Evolutionary conservation across 1,284 basidiomycete genomes (phyloP).

Genomic region (Leccinum fallax): DNA sequence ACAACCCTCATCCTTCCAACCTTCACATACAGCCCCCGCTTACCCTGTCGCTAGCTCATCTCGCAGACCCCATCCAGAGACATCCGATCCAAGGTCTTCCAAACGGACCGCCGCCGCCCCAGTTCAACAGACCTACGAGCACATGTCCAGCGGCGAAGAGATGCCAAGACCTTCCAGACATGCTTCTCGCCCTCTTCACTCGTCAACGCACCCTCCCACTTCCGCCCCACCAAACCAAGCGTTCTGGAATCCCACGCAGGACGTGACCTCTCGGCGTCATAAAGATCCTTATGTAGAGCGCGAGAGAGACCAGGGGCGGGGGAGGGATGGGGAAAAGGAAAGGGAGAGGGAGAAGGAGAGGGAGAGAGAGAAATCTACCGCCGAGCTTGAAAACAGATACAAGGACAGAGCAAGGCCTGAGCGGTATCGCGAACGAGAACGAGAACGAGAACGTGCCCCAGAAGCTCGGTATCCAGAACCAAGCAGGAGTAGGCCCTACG

Average conservation of each 20-base stretch:
- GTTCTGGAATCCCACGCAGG: slow-evolving; percentile 31
- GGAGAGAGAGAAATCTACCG: slow-evolving; percentile 21
- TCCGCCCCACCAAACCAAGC: slow-evolving; percentile 23
- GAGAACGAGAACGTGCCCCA: slow-evolving; percentile 33
- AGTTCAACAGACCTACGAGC: slow-evolving; percentile 26
- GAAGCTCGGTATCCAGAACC: slow-evolving; percentile 30
- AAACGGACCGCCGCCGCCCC: slow-evolving; percentile 18
- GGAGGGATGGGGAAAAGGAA: slow-evolving; percentile 9
- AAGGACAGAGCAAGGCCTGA: slow-evolving; percentile 33
- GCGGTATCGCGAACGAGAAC: slow-evolving; percentile 37
- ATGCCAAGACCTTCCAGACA: slow-evolving; percentile 24
- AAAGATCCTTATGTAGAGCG: slow-evolving; percentile 27
- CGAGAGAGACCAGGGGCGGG: slow-evolving; percentile 27
- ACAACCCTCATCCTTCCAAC: slow-evolving; percentile 30
- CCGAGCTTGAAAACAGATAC: slow-evolving; percentile 31
- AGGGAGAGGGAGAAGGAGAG: slow-evolving; percentile 19
- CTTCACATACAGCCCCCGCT: slow-evolving; percentile 17
- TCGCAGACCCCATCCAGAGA: slow-evolving; percentile 32
- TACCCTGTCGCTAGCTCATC: slow-evolving; percentile 30
- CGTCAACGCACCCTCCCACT: slow-evolving; percentile 29
- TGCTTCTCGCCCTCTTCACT: slow-evolving; percentile 24
- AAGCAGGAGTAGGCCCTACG: slow-evolving; percentile 24
- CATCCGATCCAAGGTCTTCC: slow-evolving; percentile 26
- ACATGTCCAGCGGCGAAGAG: slow-evolving; percentile 27
- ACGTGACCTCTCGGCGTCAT: slow-evolving; percentile 20